These are phyloP conservation scores for Debaryomyces prosopidis DNA, from an alignment of 805 yeast species.

Conservation along the genomic window DNA sequence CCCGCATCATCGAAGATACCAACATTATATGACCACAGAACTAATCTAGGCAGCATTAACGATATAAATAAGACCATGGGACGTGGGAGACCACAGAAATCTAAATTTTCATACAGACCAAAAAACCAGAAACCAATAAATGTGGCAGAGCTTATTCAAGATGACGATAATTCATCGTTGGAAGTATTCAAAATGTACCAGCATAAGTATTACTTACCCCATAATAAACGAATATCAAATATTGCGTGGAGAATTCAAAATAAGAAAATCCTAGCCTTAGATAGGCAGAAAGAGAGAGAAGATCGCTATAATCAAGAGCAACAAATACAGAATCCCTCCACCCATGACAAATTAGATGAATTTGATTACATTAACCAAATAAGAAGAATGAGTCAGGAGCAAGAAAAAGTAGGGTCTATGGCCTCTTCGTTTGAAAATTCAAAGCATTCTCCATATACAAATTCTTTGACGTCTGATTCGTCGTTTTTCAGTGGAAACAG, in stretches of 20 bases:
- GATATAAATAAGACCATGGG: not conserved
- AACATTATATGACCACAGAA: not conserved
- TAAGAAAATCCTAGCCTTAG: conserved; percentile 24
- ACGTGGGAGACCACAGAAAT: not conserved
- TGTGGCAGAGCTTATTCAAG: conserved; percentile 17
- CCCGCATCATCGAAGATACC: not conserved
- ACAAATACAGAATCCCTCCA: conserved; percentile 25
- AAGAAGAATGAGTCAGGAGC: conserved; percentile 41
- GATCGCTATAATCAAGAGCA: conserved; percentile 10
- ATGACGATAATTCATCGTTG: conserved; percentile 36
- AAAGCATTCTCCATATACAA: not conserved
- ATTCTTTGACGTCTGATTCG: conserved; percentile 12
- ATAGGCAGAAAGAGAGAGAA: not conserved
- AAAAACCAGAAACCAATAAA: conserved; percentile 1
- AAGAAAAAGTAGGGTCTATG: conserved; percentile 8
- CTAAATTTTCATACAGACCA: not conserved
- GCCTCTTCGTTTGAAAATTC: not conserved
- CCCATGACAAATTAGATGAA: conserved; percentile 14
- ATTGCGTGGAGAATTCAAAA: conserved; percentile 49
- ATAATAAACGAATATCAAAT: conserved; percentile 41
- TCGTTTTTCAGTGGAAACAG: conserved; percentile 10
- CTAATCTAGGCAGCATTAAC: not conserved
- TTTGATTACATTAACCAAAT: conserved; percentile 49
- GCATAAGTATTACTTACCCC: conserved; percentile 42
- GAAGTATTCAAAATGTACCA: conserved; percentile 43